Evolutionary conservation across 345 rosid genomes (phyloP).

Genomic region (Sapria himalayana): DNA sequence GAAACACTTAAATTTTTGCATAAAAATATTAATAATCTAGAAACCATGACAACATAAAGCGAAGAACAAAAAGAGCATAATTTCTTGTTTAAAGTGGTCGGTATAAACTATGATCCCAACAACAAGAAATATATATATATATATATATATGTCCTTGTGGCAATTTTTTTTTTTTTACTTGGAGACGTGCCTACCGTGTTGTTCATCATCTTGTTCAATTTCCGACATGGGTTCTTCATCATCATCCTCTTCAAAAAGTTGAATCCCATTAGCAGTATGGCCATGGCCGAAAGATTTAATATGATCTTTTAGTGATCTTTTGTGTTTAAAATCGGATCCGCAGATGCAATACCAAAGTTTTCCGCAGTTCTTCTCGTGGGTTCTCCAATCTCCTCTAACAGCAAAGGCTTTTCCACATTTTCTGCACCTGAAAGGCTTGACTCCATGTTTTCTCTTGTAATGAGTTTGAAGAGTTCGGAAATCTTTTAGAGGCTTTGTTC

Average conservation of each 20-base stretch:
- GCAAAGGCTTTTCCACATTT: conserved; percentile 92
- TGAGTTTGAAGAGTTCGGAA: conserved; percentile 98
- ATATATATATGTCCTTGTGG: conserved; percentile 9
- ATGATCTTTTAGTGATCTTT: conserved; percentile 86
- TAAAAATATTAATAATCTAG: too few species aligned
- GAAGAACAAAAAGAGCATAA: background rate
- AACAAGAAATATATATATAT: background rate
- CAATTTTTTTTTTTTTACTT: too few species aligned
- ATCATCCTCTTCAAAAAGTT: conserved; percentile 43
- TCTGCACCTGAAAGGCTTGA: conserved; percentile 80
- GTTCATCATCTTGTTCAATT: conserved; percentile 41
- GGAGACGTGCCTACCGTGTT: too few species aligned
- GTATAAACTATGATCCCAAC: background rate
- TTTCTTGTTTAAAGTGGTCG: too few species aligned
- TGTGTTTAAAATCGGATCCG: conserved; percentile 94
- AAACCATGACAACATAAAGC: background rate
- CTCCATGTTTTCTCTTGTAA: conserved; percentile 89
- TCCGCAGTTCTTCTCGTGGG: conserved; percentile 97
- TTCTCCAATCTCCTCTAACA: conserved; percentile 94
- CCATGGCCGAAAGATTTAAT: conserved; percentile 69
- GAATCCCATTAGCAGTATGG: conserved; percentile 55
- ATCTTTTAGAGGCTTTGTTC: conserved; percentile 77
- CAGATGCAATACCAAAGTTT: conserved; percentile 90
- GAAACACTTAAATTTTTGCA: too few species aligned
- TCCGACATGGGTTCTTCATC: conserved; percentile 67